Evolutionary conservation across 768 basidiomycete species (phyloP), one percentile per base, ranked within the genome.

Genomic region (Hygrocybe punicea): DNA sequence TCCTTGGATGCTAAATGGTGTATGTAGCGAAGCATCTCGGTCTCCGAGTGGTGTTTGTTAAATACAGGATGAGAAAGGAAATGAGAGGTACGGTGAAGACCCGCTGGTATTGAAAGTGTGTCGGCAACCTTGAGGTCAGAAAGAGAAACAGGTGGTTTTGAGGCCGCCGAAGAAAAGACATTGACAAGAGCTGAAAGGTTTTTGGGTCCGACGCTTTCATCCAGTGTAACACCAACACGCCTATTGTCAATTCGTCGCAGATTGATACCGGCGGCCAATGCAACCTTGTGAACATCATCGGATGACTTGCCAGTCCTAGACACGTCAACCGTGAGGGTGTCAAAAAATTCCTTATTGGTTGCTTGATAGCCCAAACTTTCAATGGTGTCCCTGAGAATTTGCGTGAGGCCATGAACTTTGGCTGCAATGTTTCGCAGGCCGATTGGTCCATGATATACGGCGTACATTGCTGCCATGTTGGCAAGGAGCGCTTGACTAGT

Each of bases 381-480:
- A 46, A 96, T 77, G 1, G 82, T 72, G 2, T 76, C 69, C 66
- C 82, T 85, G 63, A 98, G 82, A 53, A 92, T 78, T 55, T 87
- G 85, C 0, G 97, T 89, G 63, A 92, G 83, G 17, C 85, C 80
- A 70, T 98, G 93, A n/a, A 98, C 91, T 73, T 91, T 93, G 67
- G 81, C 77, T 17, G 93, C 94, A 60, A 98, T 98, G 46, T 84
- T 84, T 57, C 79, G 76, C 25, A 99, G 80, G 56, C 95, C 94
- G 44, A 77, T 80, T 0, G 97, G 90, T 10, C 97, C 97, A 67
- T 99, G 97, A 70, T 97, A 98, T 19, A 98, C 84, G 6, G 94
- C 94, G 67, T 93, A 94, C 96, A 99, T 98, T 35, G 95, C 94
- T 17, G 97, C 93, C 93, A 98, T 98, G 74, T 99, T 99, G 17